Conservation (phyloP, 495 filamentous ascomycete genomes). For the Podospora fimiseda region DNA sequence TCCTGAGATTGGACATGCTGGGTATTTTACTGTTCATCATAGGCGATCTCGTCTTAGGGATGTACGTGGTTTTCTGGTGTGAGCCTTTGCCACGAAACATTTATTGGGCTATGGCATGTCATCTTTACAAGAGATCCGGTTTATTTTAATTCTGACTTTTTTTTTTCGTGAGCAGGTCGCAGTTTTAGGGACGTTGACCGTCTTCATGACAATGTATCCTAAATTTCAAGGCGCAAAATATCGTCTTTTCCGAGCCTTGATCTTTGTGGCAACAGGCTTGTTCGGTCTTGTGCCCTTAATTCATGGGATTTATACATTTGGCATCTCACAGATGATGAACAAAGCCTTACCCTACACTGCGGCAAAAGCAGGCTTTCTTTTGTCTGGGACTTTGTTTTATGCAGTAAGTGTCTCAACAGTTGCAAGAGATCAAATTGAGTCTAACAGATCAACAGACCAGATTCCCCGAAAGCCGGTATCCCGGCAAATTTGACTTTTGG, state of each 20-base stretch:
- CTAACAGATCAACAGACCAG: conserved; percentile 13
- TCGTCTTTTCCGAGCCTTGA: conserved; percentile 67
- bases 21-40: conserved; percentile 46
- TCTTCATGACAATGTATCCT: conserved; percentile 55
- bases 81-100: conserved; percentile 42
- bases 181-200: conserved; percentile 59
- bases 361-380: conserved; percentile 58
- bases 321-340: conserved; percentile 13
- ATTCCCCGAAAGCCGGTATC: conserved; percentile 49
- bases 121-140: conserved; percentile 1
- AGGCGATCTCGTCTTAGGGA: conserved; percentile 42
- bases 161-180: conserved; percentile 61
- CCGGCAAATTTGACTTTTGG: conserved; percentile 57
- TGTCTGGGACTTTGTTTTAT: conserved; percentile 13
- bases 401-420: conserved; percentile 5
- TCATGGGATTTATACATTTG: conserved; percentile 11
- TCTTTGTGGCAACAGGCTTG: conserved; percentile 79
- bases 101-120: conserved; percentile 63
- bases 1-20: conserved; percentile 40
- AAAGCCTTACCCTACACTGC: conserved; percentile 19
- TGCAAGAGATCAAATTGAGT: conserved; percentile 2
- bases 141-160: background rate
- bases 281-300: conserved; percentile 44
- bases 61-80: conserved; percentile 47
- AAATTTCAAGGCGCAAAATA: conserved; percentile 64